Percentiles rank a stretch among this genome's conserved stretches.
These are phyloP conservation scores for Debaryomyces prosopidis DNA, from an alignment of 805 yeast species.

Conservation along the genomic window DNA sequence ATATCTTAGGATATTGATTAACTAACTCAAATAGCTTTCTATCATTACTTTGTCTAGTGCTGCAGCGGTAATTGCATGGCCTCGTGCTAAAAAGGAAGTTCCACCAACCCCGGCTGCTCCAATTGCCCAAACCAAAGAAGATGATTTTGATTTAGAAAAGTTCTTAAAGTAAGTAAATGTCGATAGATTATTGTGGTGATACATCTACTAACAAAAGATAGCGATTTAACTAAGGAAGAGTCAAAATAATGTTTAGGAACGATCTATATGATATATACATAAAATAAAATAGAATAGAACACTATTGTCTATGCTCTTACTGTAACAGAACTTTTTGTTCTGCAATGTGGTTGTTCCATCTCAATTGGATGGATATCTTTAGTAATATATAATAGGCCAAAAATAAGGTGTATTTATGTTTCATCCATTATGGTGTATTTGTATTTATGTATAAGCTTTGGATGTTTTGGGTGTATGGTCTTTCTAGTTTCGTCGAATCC, in stretches of 20 bases:
- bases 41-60: conserved; percentile 42
- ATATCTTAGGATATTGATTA: too few relatives aligned
- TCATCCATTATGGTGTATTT: too few relatives aligned
- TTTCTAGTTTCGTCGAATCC: too few relatives aligned
- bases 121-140: conserved; percentile 29
- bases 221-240: conserved; percentile 45
- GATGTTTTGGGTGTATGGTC: too few relatives aligned
- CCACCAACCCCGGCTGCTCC: conserved; percentile 22
- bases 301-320: too few relatives aligned
- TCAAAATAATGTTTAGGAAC: conserved; percentile 22
- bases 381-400: too few relatives aligned
- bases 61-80: conserved; percentile 39
- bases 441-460: too few relatives aligned
- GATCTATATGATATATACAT: neutral
- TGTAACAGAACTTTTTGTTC: too few relatives aligned
- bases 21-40: conserved; percentile 29
- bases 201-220: conserved; percentile 21
- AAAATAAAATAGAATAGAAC: neutral
- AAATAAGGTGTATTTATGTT: too few relatives aligned
- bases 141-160: conserved; percentile 45
- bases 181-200: neutral
- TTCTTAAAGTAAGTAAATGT: conserved; percentile 38
- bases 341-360: too few relatives aligned
- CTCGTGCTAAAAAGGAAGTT: conserved; percentile 27
- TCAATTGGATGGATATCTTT: too few relatives aligned